phyloP scores from a whole-genome alignment of 495 filamentous ascomycete genomes.

The Letharia lupina region DNA sequence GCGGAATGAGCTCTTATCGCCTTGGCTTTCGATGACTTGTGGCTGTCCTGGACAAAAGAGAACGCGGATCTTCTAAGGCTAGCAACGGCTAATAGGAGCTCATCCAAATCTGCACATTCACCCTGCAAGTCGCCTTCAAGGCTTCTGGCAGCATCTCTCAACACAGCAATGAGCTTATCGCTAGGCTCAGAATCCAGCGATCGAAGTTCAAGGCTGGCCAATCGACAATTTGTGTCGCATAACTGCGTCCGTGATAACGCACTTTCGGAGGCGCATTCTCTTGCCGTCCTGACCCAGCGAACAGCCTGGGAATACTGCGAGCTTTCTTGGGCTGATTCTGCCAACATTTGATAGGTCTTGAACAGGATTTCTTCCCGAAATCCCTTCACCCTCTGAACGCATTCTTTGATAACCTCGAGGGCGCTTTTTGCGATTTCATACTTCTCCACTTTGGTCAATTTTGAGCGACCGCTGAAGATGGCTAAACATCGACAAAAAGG shows the following conservation, averaged over 20 bases:
- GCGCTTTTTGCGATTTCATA: constrained; percentile 25
- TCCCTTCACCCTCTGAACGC: not conserved
- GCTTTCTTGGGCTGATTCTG: constrained; percentile 37
- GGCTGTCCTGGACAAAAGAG: constrained; percentile 36
- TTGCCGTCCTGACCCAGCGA: constrained; percentile 38
- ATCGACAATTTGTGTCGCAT: constrained; percentile 15
- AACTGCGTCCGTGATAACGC: constrained; percentile 13
- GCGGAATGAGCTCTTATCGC: constrained; percentile 1
- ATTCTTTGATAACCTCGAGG: constrained; percentile 14
- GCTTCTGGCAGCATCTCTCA: constrained; percentile 40
- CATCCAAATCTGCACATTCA: constrained; percentile 56
- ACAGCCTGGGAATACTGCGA: constrained; percentile 39
- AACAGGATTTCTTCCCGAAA: constrained; percentile 7
- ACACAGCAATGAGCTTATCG: constrained; percentile 13
- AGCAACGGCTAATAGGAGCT: constrained; percentile 57
- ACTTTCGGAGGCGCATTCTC: constrained; percentile 24
- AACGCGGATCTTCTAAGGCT: constrained; percentile 53
- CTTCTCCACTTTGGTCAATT: constrained; percentile 20
- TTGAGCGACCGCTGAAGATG: constrained; percentile 36
- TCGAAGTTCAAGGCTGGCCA: constrained; percentile 14
- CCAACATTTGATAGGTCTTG: constrained; percentile 28
- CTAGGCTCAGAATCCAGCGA: not conserved
- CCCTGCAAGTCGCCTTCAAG: constrained; percentile 54
- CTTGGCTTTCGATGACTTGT: constrained; percentile 16
- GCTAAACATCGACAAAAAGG: constrained; percentile 60